These are phyloP conservation scores for Cercospora zeae-maydis DNA, from an alignment of 2,329 filamentous ascomycete genomes.

Conservation along the genomic window DNA sequence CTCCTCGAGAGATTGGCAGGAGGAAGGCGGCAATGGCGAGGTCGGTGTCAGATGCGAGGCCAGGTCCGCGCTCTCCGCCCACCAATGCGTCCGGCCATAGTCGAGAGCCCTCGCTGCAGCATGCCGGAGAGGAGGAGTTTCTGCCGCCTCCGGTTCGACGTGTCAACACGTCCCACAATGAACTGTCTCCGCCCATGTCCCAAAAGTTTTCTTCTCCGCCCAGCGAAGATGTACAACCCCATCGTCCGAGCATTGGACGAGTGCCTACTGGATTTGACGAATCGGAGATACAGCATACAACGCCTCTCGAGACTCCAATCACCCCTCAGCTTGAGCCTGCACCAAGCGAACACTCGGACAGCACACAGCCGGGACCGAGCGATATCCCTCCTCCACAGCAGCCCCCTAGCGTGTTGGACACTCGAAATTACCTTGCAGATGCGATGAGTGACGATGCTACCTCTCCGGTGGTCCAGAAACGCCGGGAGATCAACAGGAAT, in stretches of 20 bases:
- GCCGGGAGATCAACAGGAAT: constrained; percentile 30
- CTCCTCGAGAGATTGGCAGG: constrained; percentile 67
- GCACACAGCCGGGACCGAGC: not conserved
- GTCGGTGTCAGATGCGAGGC: constrained; percentile 30
- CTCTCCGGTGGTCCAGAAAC: constrained; percentile 25
- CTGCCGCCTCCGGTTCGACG: constrained; percentile 23
- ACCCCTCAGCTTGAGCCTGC: not conserved
- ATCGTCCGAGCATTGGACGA: constrained; percentile 24
- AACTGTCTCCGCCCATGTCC: constrained; percentile 28
- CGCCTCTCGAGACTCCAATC: constrained; percentile 7
- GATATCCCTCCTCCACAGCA: constrained; percentile 5
- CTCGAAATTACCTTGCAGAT: constrained; percentile 6
- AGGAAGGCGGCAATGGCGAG: constrained; percentile 43
- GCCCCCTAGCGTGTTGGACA: constrained; percentile 19
- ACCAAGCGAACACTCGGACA: not conserved
- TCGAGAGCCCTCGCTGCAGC: not conserved
- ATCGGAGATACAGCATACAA: constrained; percentile 7
- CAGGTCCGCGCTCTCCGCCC: constrained; percentile 13
- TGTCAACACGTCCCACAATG: constrained; percentile 27
- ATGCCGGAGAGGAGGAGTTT: constrained; percentile 15
- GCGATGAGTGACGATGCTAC: constrained; percentile 13
- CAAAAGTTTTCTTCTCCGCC: constrained; percentile 26
- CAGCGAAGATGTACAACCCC: constrained; percentile 11
- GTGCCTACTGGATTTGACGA: constrained; percentile 30
- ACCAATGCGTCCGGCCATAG: not conserved